phyloP scores from a whole-genome alignment of 371 early-diverging fungal species.

The Mucor indicus region DNA sequence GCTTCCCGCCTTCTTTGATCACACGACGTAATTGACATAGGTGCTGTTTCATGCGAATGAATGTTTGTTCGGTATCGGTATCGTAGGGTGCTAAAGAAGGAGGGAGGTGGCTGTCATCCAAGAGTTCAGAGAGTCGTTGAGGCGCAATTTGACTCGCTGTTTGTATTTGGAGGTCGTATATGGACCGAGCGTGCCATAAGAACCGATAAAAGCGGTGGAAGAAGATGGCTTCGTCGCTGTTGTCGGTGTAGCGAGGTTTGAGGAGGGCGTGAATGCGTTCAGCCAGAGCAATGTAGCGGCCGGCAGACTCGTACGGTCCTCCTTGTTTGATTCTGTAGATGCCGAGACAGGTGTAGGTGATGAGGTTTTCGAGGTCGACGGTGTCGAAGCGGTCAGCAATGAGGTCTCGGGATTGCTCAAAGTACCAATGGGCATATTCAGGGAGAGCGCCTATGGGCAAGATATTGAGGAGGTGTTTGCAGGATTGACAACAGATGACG shows the following conservation, averaged over 20 bases:
- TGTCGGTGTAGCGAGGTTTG: slow-evolving; percentile 3
- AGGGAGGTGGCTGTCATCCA: background rate
- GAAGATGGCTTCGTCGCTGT: background rate
- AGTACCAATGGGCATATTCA: slow-evolving; percentile 27
- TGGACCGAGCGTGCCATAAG: background rate
- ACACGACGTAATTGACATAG: slow-evolving; percentile 5
- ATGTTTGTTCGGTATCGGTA: slow-evolving; percentile 13
- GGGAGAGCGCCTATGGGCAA: slow-evolving; percentile 10
- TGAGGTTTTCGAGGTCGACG: slow-evolving; percentile 22
- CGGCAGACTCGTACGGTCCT: slow-evolving; percentile 8
- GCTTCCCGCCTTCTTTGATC: slow-evolving; percentile 8
- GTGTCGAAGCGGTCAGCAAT: slow-evolving; percentile 36
- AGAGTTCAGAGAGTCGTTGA: background rate
- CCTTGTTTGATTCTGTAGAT: slow-evolving; percentile 18
- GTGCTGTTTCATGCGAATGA: slow-evolving; percentile 6
- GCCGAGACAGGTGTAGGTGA: slow-evolving; percentile 22
- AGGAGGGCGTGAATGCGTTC: slow-evolving; percentile 23
- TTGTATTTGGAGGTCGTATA: background rate
- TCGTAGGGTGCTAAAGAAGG: slow-evolving; percentile 11
- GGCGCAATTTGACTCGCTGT: background rate
- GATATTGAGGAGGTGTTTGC: slow-evolving; percentile 18
- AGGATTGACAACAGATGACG: slow-evolving; percentile 16
- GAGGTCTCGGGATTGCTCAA: slow-evolving; percentile 26
- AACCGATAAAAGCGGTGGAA: slow-evolving; percentile 7
- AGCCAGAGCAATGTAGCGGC: slow-evolving; percentile 21